Conservation (phyloP, 2,329 filamentous ascomycete species). For the Akanthomyces dipterigenus region DNA sequence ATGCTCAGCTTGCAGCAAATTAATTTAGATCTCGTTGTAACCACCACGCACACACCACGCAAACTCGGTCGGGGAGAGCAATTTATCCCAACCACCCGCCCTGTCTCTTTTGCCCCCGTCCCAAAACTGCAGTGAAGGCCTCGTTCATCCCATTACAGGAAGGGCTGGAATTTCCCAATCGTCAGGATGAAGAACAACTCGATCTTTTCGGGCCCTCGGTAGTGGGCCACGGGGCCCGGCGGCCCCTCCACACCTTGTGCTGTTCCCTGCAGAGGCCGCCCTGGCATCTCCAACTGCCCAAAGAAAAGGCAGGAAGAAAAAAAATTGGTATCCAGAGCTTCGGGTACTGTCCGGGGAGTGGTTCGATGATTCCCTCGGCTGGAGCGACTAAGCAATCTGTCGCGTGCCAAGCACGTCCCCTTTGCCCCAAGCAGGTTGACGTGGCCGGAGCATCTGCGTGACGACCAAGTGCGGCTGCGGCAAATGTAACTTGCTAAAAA, state of each 20-base stretch:
- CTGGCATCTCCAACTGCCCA: too few relatives aligned
- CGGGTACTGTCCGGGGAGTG: too few relatives aligned
- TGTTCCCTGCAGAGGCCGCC: not conserved
- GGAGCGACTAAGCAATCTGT: not conserved
- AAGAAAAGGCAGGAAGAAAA: too few relatives aligned
- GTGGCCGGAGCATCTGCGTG: not conserved
- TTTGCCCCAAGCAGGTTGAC: not conserved
- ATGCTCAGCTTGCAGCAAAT: too few relatives aligned
- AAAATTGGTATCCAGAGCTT: too few relatives aligned
- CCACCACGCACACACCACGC: not conserved
- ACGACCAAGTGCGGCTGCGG: too few relatives aligned
- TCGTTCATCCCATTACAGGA: not conserved
- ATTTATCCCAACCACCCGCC: not conserved
- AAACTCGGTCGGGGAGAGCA: too few relatives aligned
- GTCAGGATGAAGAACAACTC: not conserved
- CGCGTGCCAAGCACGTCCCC: not conserved
- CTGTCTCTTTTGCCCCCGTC: too few relatives aligned
- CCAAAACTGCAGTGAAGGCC: not conserved
- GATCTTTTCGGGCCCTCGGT: conserved; percentile 9
- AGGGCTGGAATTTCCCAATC: not conserved
- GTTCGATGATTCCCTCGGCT: not conserved
- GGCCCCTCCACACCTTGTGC: not conserved
- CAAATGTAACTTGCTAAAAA: too few relatives aligned
- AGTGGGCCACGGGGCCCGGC: not conserved
- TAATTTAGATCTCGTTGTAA: too few relatives aligned